Percentiles rank a stretch among this genome's conserved stretches.
Conservation (phyloP, 1,284 basidiomycete genomes). For the Ganoderma leucocontextum region DNA sequence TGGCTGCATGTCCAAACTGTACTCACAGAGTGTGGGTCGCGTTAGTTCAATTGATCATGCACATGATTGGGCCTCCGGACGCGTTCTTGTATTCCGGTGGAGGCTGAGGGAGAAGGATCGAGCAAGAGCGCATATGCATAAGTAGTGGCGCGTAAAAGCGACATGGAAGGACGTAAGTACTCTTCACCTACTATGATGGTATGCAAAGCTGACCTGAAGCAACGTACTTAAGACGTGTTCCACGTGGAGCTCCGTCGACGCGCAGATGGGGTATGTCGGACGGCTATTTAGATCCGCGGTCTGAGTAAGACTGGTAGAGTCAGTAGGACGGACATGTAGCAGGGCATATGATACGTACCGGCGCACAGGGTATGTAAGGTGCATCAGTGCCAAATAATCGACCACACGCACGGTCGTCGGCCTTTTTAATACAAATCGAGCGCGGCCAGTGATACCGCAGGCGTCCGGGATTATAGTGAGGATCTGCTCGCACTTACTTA, state of each 20-base stretch:
- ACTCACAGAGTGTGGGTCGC: too few relatives aligned
- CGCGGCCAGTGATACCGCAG: background rate
- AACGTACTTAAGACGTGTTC: background rate
- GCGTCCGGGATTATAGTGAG: background rate
- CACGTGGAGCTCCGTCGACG: background rate
- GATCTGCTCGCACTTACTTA: background rate
- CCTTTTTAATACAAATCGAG: background rate
- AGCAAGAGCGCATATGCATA: background rate
- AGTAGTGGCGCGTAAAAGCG: background rate
- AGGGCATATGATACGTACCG: background rate
- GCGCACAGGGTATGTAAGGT: background rate
- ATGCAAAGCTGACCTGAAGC: background rate
- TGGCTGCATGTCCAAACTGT: background rate
- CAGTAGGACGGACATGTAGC: background rate
- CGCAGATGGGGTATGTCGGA: background rate
- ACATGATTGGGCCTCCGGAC: too few relatives aligned
- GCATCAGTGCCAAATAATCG: background rate
- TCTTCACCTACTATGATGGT: too few relatives aligned
- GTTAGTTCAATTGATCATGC: too few relatives aligned
- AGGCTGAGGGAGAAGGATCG: too few relatives aligned
- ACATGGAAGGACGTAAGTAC: background rate
- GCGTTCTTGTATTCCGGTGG: too few relatives aligned
- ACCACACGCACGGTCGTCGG: background rate
- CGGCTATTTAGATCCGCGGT: background rate
- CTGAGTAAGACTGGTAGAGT: background rate